A percentile compares a stretch with the other conserved stretches of the same genome.
phyloP scores from a whole-genome alignment of 2,329 filamentous ascomycete genomes.

The Falciphora oryzae region DNA sequence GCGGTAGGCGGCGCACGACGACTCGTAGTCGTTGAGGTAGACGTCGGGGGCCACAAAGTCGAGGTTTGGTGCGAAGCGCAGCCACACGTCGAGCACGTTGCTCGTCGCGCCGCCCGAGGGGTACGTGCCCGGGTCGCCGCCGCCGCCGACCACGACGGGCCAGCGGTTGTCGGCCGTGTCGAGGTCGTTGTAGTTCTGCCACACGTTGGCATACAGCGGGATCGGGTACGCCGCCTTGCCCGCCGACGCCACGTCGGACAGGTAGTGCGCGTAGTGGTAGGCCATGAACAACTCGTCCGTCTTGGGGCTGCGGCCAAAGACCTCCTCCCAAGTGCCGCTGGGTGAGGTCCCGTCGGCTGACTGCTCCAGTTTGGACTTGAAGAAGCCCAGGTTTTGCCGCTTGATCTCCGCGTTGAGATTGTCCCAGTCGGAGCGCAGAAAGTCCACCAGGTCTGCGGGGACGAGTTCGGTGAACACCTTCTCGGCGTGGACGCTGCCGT shows the following conservation, averaged over 20 bases:
- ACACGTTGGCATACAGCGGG: conserved; percentile 30
- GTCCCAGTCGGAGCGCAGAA: conserved; percentile 10
- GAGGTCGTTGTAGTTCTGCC: conserved; percentile 29
- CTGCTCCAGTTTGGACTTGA: neutral
- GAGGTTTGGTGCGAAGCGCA: conserved; percentile 33
- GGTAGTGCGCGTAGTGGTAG: conserved; percentile 26
- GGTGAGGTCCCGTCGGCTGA: neutral
- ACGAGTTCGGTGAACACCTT: conserved; percentile 30
- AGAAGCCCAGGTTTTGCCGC: conserved; percentile 11
- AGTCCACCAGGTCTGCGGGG: conserved; percentile 16
- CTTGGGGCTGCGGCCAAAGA: conserved; percentile 22
- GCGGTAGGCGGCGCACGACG: conserved; percentile 36
- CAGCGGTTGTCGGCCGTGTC: conserved; percentile 35
- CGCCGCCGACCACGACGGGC: conserved; percentile 43
- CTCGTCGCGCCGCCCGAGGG: conserved; percentile 39
- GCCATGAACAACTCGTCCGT: conserved; percentile 34
- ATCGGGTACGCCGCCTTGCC: conserved; percentile 28
- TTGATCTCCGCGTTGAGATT: conserved; percentile 17
- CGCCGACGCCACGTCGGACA: conserved; percentile 28
- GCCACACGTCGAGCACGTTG: conserved; percentile 40
- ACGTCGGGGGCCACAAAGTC: conserved; percentile 42
- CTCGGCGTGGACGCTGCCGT: conserved; percentile 35
- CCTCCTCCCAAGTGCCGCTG: conserved; percentile 20
- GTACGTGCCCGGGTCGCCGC: conserved; percentile 38
- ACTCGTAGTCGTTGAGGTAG: conserved; percentile 34